phyloP scores from a whole-genome alignment of 257 asterid genomes.

The Nicotiana obtusifolia region DNA sequence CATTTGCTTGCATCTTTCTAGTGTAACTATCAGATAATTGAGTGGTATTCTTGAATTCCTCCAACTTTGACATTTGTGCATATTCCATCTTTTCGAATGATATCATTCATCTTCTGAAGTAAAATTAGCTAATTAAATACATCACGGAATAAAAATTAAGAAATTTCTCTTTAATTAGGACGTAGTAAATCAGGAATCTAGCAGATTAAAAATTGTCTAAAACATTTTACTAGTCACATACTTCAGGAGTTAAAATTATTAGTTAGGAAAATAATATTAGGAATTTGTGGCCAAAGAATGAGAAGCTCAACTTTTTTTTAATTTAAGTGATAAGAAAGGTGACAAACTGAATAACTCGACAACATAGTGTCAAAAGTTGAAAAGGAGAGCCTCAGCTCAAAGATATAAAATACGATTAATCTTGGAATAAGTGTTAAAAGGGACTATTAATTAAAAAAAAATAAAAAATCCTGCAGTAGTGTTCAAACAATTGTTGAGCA shows the following conservation, averaged over 20 bases:
- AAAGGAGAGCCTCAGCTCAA: not conserved
- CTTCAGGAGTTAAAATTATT: not conserved
- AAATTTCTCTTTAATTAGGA: not conserved
- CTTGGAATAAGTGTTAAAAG: too few species aligned
- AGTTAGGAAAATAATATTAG: not conserved
- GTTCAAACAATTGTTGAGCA: not conserved
- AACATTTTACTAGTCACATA: not conserved
- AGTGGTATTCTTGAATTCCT: not conserved
- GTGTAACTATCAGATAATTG: not conserved
- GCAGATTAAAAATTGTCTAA: not conserved
- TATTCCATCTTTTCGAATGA: not conserved
- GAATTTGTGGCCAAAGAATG: not conserved
- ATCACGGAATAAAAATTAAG: not conserved
- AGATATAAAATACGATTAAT: too few species aligned
- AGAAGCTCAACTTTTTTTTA: not conserved
- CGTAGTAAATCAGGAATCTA: not conserved
- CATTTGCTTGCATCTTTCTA: not conserved
- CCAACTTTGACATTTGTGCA: not conserved
- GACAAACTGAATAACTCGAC: not conserved
- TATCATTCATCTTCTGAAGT: not conserved
- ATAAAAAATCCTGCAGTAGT: not conserved
- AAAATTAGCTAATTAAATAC: not conserved
- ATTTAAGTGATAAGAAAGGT: not conserved
- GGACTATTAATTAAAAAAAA: not conserved
- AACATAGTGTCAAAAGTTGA: not conserved